Conservation (phyloP, 306 rosid genomes). For the Prosopis cineraria region DNA sequence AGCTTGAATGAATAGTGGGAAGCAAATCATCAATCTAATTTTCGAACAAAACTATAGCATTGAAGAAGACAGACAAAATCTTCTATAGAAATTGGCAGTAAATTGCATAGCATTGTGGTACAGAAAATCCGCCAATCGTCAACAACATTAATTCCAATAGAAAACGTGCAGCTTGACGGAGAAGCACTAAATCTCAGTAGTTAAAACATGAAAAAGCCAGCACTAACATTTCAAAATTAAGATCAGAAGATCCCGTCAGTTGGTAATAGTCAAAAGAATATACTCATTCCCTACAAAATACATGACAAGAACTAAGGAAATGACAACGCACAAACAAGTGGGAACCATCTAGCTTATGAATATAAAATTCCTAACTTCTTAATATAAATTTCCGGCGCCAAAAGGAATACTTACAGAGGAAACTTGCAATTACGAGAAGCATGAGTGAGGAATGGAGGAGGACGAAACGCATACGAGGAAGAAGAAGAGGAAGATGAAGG, state of each 20-base stretch:
- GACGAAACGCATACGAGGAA: constrained; percentile 48
- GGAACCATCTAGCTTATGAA: background rate
- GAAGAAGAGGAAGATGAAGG: constrained; percentile 55
- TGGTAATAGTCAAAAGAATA: background rate
- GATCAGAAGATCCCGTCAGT: background rate
- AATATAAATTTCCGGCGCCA: background rate
- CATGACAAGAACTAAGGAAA: background rate
- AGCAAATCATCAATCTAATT: constrained; percentile 10
- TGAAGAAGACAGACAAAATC: background rate
- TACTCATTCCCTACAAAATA: background rate
- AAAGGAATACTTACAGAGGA: constrained; percentile 51
- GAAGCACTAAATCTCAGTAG: background rate
- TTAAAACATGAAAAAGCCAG: background rate
- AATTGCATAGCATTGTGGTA: too few species aligned
- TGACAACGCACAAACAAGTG: background rate
- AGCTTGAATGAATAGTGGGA: background rate
- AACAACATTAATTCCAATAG: background rate
- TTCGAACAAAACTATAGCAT: background rate
- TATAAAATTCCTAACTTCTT: background rate
- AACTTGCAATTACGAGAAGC: constrained; percentile 61
- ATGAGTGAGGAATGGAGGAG: constrained; percentile 51
- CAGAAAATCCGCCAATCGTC: background rate
- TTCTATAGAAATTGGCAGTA: background rate
- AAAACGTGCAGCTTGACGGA: background rate
- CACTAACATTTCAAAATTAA: background rate